A percentile compares a stretch with the other conserved stretches of the same genome.
Conservation (phyloP, 768 basidiomycete species). For the Paxillus involutus region DNA sequence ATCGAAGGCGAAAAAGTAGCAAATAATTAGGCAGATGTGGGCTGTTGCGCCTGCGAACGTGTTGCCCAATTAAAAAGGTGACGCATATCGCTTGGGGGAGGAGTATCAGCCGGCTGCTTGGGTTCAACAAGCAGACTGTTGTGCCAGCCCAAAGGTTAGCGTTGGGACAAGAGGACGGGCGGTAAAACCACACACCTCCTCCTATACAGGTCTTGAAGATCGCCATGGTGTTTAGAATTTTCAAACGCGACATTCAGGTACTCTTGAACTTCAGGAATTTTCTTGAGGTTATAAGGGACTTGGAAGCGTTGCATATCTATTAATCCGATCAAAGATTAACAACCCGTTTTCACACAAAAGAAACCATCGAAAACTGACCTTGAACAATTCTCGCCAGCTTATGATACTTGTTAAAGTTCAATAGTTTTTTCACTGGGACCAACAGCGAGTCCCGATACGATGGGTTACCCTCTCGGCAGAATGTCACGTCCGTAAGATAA, state of each 20-base stretch:
- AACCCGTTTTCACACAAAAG: background rate
- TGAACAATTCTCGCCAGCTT: constrained; percentile 85
- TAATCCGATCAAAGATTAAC: constrained; percentile 3
- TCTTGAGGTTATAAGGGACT: constrained; percentile 80
- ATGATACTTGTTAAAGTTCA: constrained; percentile 97
- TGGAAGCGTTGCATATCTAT: constrained; percentile 93
- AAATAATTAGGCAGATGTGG: constrained; percentile 33
- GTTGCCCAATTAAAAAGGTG: constrained; percentile 81
- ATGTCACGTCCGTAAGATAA: constrained; percentile 91
- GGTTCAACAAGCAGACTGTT: constrained; percentile 79
- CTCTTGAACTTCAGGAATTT: constrained; percentile 85
- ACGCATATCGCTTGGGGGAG: constrained; percentile 66
- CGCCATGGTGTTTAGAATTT: constrained; percentile 73
- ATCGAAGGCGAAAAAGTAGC: background rate
- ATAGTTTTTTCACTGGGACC: constrained; percentile 71
- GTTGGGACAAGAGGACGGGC: background rate
- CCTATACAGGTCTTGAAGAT: constrained; percentile 82
- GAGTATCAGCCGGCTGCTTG: constrained; percentile 71
- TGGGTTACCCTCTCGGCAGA: constrained; percentile 94
- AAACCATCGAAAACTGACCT: constrained; percentile 42
- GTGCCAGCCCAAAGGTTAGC: constrained; percentile 1
- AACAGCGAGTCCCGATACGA: constrained; percentile 78
- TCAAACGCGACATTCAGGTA: constrained; percentile 76
- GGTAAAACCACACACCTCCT: constrained; percentile 56
- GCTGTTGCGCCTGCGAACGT: constrained; percentile 46